These are phyloP conservation scores for Rhodotorula sp. DNA, from an alignment of 1,284 basidiomycete genomes.

Conservation along the genomic window DNA sequence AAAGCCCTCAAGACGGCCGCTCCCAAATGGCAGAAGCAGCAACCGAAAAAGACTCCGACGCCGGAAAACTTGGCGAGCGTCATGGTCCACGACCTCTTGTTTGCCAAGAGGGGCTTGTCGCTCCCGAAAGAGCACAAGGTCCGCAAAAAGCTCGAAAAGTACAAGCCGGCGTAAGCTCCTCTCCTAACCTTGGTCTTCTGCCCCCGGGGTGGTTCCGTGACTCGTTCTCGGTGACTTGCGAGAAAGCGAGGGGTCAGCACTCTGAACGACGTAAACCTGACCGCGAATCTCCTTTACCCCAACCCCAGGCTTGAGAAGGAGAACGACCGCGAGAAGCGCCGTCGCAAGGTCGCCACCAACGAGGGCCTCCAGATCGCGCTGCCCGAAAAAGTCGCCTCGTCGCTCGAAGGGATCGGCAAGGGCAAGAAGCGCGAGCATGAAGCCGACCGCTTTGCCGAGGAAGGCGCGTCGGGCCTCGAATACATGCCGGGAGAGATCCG, in stretches of 20 bases:
- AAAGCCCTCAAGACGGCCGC: constrained; percentile 28
- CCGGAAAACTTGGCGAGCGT: constrained; percentile 62
- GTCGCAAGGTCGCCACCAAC: constrained; percentile 38
- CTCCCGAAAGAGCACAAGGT: constrained; percentile 47
- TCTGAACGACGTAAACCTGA: not conserved
- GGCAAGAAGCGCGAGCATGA: constrained; percentile 37
- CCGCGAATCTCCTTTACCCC: too few species aligned
- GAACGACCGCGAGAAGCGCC: constrained; percentile 42
- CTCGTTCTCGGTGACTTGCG: too few species aligned
- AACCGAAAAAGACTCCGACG: constrained; percentile 29
- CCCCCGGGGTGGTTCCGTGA: too few species aligned
- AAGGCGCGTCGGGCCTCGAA: constrained; percentile 23
- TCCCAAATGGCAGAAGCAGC: constrained; percentile 16
- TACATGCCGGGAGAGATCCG: constrained; percentile 38
- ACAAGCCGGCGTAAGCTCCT: constrained; percentile 36
- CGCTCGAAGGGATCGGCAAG: constrained; percentile 42
- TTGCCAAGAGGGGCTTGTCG: constrained; percentile 60
- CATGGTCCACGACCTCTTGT: constrained; percentile 80
- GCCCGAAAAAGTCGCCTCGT: constrained; percentile 33
- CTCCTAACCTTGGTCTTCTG: too few species aligned
- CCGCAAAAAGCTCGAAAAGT: constrained; percentile 44
- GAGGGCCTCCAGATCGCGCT: constrained; percentile 40
- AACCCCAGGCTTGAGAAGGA: constrained; percentile 39
- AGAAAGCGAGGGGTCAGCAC: too few species aligned
- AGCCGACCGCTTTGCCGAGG: constrained; percentile 25